A percentile compares a stretch with the other conserved stretches of the same genome.
Conservation (phyloP, 805 yeast species). For the Kuraishia ogatae region DNA sequence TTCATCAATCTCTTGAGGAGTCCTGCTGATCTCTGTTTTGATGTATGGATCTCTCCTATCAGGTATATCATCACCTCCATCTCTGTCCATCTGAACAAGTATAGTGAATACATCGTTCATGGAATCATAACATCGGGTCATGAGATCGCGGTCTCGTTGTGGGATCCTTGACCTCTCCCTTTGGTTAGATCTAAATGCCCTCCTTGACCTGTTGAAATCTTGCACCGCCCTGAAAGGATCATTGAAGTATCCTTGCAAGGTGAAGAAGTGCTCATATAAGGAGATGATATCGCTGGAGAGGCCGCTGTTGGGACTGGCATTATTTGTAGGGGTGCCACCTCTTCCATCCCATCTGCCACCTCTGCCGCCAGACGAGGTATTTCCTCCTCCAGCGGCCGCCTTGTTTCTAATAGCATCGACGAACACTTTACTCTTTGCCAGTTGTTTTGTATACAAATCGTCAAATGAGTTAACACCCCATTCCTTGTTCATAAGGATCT, state of each 20-base stretch:
- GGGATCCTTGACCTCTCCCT: background rate
- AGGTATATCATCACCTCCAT: background rate
- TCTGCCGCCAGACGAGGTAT: background rate
- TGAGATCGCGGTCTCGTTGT: background rate
- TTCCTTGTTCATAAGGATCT: constrained; percentile 16
- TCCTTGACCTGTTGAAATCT: constrained; percentile 1
- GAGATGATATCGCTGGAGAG: constrained; percentile 4
- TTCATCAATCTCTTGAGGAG: background rate
- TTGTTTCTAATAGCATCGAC: background rate
- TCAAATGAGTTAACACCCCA: constrained; percentile 17
- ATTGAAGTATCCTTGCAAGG: constrained; percentile 9
- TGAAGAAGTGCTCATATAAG: constrained; percentile 11
- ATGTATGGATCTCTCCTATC: background rate
- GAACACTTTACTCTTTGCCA: background rate
- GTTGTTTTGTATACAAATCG: constrained; percentile 6
- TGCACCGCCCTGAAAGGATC: constrained; percentile 1
- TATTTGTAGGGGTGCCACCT: constrained; percentile 2
- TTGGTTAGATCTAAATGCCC: background rate
- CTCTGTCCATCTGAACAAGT: background rate
- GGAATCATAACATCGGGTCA: background rate
- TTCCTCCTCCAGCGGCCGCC: background rate
- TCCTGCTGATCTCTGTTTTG: background rate
- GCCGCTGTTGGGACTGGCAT: background rate
- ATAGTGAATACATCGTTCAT: background rate
- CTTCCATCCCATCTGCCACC: background rate